Conservation (phyloP, 805 yeast genomes). For the Candida jianshihensis region DNA sequence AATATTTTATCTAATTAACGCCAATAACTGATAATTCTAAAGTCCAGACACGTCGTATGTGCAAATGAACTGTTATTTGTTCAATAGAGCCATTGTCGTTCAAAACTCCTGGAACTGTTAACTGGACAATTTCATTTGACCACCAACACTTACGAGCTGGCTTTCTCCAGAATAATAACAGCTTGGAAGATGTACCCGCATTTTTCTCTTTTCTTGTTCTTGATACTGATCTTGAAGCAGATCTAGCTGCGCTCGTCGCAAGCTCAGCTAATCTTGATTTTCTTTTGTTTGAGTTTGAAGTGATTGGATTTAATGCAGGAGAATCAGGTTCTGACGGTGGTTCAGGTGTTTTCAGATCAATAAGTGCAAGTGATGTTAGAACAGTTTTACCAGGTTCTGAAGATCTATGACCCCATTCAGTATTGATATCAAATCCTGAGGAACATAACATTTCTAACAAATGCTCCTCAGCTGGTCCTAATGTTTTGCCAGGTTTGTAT, state of each 20-base stretch:
- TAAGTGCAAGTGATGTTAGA: conserved; percentile 75
- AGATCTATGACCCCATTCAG: conserved; percentile 85
- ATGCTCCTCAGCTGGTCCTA: conserved; percentile 92
- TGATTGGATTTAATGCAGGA: conserved; percentile 36
- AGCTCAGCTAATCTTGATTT: conserved; percentile 54
- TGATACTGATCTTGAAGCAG: conserved; percentile 27
- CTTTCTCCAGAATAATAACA: conserved; percentile 89
- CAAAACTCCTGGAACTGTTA: conserved; percentile 27
- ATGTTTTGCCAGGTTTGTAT: conserved; percentile 40
- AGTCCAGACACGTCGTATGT: conserved; percentile 94
- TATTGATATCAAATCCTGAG: conserved; percentile 65
- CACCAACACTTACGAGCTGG: conserved; percentile 99
- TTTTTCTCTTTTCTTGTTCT: conserved; percentile 23
- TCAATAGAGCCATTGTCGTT: conserved; percentile 24
- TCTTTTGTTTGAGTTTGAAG: conserved; percentile 33
- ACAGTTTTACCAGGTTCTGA: conserved; percentile 83
- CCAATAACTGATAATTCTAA: conserved; percentile 88
- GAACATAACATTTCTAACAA: conserved; percentile 90
- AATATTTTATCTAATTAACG: conserved; percentile 45
- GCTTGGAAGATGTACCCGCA: conserved; percentile 45
- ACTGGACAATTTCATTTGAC: conserved; percentile 56
- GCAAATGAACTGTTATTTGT: conserved; percentile 54
- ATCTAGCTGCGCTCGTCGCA: conserved; percentile 44
- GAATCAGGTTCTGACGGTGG: conserved; percentile 19
- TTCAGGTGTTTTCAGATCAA: conserved; percentile 39